Evolutionary conservation across 2,329 filamentous ascomycete genomes (phyloP).

Genomic region (Fusarium citri): DNA sequence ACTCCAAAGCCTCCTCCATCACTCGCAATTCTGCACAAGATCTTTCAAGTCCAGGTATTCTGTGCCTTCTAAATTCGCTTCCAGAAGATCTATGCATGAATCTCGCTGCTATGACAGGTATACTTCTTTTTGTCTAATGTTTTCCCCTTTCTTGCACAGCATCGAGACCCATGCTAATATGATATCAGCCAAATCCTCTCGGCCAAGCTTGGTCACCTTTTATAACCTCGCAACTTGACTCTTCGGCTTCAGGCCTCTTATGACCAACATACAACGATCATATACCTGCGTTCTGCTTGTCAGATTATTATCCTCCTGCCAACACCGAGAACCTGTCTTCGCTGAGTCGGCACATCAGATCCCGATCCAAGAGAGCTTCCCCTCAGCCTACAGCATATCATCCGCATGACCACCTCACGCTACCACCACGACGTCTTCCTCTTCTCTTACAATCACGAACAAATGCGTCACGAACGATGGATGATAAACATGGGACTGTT

Average conservation of each 20-base stretch:
- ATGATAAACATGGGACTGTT: neutral
- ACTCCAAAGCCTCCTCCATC: conserved; percentile 37
- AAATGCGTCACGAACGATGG: conserved; percentile 1
- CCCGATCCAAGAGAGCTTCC: conserved; percentile 27
- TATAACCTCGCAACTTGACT: conserved; percentile 8
- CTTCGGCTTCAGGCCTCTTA: conserved; percentile 4
- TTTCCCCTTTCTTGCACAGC: neutral
- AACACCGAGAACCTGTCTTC: neutral
- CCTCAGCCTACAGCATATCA: conserved; percentile 30
- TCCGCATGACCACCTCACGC: conserved; percentile 28
- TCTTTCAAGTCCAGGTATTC: conserved; percentile 5
- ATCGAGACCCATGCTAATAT: conserved; percentile 23
- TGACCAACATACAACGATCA: neutral
- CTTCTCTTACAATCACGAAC: neutral
- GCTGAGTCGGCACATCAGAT: conserved; percentile 8
- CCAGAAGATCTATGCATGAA: neutral
- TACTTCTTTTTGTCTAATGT: neutral
- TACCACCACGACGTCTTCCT: neutral
- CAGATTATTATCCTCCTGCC: neutral
- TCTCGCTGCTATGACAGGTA: neutral
- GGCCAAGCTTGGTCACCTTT: conserved; percentile 34
- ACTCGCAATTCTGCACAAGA: conserved; percentile 26
- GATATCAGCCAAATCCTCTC: conserved; percentile 28
- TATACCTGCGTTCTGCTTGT: neutral
- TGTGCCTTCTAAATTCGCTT: neutral